These are phyloP conservation scores for Rhizophlyctis rosea DNA, from an alignment of 192 early-diverging fungal genomes.

Conservation along the genomic window DNA sequence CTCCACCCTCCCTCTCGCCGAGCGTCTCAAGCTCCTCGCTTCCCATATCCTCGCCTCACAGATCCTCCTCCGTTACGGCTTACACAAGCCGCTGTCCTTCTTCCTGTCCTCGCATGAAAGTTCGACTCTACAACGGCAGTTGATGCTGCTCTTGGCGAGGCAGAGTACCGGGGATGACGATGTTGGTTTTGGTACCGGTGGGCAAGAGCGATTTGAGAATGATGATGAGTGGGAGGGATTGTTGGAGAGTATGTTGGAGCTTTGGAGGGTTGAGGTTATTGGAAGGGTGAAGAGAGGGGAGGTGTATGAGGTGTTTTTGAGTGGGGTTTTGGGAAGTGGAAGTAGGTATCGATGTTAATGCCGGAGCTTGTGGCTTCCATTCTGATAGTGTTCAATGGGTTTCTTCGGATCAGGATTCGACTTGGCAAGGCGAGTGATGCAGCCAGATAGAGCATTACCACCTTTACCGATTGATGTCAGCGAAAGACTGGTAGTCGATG, in stretches of 20 bases:
- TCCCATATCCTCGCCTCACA: slow-evolving; percentile 60
- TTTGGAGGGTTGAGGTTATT: slow-evolving; percentile 53
- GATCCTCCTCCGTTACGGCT: slow-evolving; percentile 56
- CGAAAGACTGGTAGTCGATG: slow-evolving; percentile 65
- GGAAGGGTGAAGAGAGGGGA: slow-evolving; percentile 46
- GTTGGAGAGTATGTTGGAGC: slow-evolving; percentile 58
- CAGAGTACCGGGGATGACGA: slow-evolving; percentile 42
- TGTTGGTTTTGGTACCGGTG: slow-evolving; percentile 45
- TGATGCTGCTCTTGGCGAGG: slow-evolving; percentile 44
- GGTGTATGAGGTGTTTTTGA: slow-evolving; percentile 59
- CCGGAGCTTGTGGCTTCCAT: too few species aligned
- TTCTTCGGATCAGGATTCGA: slow-evolving; percentile 58
- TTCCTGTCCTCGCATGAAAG: slow-evolving; percentile 51
- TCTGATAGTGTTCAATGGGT: too few species aligned
- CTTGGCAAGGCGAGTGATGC: slow-evolving; percentile 38
- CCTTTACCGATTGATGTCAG: slow-evolving; percentile 32
- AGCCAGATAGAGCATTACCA: slow-evolving; percentile 13
- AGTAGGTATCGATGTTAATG: too few species aligned
- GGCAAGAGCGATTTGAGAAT: slow-evolving; percentile 49
- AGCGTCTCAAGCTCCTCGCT: slow-evolving; percentile 42
- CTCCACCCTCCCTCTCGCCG: too few species aligned
- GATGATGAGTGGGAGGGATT: slow-evolving; percentile 68
- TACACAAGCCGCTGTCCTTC: slow-evolving; percentile 55
- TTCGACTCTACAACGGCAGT: slow-evolving; percentile 48
- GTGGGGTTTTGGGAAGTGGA: slow-evolving; percentile 57